These are phyloP conservation scores for Rhododendron griersonianum DNA, from an alignment of 148 eudicot genomes.

Conservation along the genomic window DNA sequence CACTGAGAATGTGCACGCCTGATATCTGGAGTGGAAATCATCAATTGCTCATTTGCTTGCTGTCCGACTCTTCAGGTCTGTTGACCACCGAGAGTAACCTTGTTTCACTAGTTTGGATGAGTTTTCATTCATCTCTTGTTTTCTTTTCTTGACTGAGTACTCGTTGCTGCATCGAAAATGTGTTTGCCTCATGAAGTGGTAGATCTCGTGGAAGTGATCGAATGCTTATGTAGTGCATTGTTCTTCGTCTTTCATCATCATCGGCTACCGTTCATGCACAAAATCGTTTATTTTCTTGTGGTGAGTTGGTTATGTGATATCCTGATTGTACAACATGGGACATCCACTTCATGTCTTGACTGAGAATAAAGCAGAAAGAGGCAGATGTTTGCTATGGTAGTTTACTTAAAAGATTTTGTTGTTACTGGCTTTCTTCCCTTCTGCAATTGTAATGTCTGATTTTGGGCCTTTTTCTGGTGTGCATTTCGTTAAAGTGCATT, in stretches of 20 bases:
- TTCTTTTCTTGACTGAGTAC: neutral
- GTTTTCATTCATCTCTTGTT: no score
- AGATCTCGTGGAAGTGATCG: neutral
- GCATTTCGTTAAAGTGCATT: neutral
- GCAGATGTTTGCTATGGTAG: neutral
- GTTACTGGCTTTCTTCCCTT: neutral
- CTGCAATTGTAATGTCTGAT: neutral
- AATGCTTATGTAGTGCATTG: neutral
- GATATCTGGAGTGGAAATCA: neutral
- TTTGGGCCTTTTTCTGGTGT: neutral
- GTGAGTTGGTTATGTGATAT: neutral
- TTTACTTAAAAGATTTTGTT: neutral
- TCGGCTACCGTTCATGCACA: neutral
- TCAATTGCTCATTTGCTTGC: neutral
- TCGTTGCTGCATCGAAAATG: neutral
- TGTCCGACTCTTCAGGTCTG: no score
- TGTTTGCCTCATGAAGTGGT: neutral
- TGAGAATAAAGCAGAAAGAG: neutral
- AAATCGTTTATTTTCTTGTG: neutral
- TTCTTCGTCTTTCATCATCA: neutral
- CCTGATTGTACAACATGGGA: neutral
- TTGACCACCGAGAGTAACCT: no score
- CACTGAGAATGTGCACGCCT: neutral
- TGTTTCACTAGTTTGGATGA: no score
- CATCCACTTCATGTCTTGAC: neutral